A percentile compares a stretch with the other conserved stretches of the same genome.
phyloP scores from a whole-genome alignment of 257 asterid genomes.

The Nicotiana noctiflora region DNA sequence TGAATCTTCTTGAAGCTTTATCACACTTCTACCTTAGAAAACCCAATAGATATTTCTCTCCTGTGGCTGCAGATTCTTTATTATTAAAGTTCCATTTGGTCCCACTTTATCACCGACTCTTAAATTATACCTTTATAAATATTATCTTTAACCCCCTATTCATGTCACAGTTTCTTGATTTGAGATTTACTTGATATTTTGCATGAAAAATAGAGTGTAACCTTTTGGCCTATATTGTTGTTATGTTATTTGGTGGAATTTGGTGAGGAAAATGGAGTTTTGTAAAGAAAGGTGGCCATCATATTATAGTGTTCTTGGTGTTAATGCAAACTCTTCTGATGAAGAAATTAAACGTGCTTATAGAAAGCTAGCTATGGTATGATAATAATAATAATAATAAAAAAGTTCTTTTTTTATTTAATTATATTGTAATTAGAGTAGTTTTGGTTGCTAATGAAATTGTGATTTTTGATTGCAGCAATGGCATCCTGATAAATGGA shows the following conservation, averaged over 20 bases:
- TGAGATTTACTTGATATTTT: neutral
- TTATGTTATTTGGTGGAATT: neutral
- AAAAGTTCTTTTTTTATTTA: neutral
- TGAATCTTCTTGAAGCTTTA: slow-evolving; percentile 23
- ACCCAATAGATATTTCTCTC: slow-evolving; percentile 11
- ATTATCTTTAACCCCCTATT: neutral
- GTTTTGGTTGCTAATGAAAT: neutral
- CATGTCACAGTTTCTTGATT: neutral
- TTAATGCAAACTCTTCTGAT: slow-evolving; percentile 40
- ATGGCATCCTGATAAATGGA: slow-evolving; percentile 97
- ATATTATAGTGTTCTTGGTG: slow-evolving; percentile 63
- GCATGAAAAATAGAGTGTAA: neutral
- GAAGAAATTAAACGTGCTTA: slow-evolving; percentile 70
- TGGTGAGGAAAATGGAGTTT: slow-evolving; percentile 25
- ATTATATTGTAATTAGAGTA: neutral
- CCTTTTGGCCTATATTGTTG: neutral
- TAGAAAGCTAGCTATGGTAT: slow-evolving; percentile 78
- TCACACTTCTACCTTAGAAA: neutral
- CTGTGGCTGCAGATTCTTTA: neutral
- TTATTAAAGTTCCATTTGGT: neutral
- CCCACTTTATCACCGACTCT: slow-evolving; percentile 9
- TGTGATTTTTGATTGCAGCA: slow-evolving; percentile 36
- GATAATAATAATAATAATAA: slow-evolving; percentile 9
- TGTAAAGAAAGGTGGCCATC: slow-evolving; percentile 11
- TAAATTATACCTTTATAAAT: neutral